These are phyloP conservation scores for Metroxylon sagu DNA, from an alignment of 176 grass and related monocot species.

Conservation along the genomic window DNA sequence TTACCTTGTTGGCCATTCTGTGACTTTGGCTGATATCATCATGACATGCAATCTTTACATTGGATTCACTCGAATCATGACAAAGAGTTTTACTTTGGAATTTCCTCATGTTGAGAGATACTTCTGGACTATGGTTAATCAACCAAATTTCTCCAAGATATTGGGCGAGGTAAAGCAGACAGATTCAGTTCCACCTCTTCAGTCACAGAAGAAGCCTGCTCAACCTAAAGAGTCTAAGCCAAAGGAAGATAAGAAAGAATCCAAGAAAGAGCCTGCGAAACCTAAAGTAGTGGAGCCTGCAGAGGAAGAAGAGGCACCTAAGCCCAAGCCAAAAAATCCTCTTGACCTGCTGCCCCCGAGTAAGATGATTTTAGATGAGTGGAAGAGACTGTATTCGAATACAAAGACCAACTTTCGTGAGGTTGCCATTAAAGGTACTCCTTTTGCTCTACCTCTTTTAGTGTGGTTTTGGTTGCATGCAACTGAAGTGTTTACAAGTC, in stretches of 20 bases:
- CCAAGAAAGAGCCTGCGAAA: conserved; percentile 48
- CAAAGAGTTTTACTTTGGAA: conserved; percentile 58
- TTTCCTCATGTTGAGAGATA: conserved; percentile 87
- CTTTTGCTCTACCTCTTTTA: neutral
- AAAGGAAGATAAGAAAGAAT: conserved; percentile 55
- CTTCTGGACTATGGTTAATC: conserved; percentile 86
- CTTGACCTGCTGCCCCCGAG: conserved; percentile 78
- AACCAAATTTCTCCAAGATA: conserved; percentile 60
- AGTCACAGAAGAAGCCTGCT: conserved; percentile 33
- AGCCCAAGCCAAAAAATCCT: conserved; percentile 75
- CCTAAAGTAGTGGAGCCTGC: conserved; percentile 32
- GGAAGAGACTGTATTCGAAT: conserved; percentile 87
- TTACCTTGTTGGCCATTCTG: conserved; percentile 59
- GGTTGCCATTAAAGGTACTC: conserved; percentile 76
- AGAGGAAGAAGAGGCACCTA: conserved; percentile 64
- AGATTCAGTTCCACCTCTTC: conserved; percentile 41
- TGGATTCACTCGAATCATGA: conserved; percentile 46
- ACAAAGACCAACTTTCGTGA: conserved; percentile 84
- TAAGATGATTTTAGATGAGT: conserved; percentile 88
- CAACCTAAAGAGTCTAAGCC: conserved; percentile 59
- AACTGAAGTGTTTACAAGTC: too few species aligned
- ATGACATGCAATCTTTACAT: conserved; percentile 62
- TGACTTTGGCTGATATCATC: conserved; percentile 78
- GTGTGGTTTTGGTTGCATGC: too few species aligned
- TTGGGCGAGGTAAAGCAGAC: conserved; percentile 58